Conservation (phyloP, 2,329 filamentous ascomycete genomes). For the Rhexocercosporidium sp. region DNA sequence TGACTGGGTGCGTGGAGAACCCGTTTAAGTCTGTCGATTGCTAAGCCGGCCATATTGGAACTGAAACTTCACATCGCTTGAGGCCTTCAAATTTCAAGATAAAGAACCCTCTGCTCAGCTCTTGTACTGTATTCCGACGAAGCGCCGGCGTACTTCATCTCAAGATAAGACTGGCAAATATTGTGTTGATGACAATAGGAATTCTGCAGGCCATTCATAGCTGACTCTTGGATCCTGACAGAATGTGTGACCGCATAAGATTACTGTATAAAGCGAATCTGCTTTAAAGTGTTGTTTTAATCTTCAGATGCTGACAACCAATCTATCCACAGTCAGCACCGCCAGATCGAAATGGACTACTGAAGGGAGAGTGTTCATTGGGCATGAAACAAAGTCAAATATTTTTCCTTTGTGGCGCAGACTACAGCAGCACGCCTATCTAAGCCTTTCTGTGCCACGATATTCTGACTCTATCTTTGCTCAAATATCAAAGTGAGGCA, state of each 20-base stretch:
- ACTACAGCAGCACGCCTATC: too few species aligned
- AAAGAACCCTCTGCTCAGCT: neutral
- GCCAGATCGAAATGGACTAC: neutral
- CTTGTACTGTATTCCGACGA: neutral
- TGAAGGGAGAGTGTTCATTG: neutral
- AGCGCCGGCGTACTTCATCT: neutral
- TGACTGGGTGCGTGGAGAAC: neutral
- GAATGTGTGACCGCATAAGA: conserved; percentile 1
- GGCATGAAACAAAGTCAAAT: neutral
- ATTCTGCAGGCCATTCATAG: neutral
- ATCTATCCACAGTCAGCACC: neutral
- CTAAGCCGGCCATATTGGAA: neutral
- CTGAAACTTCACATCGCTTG: neutral
- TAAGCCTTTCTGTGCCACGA: too few species aligned
- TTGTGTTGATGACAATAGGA: neutral
- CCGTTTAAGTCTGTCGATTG: neutral
- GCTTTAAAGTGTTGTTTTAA: too few species aligned
- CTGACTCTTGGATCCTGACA: too few species aligned
- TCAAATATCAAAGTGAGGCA: too few species aligned
- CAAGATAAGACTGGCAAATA: neutral
- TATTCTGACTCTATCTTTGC: too few species aligned
- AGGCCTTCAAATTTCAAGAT: neutral
- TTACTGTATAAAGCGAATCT: neutral
- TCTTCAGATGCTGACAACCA: neutral
- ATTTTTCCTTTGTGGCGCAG: too few species aligned